Base-by-base conservation (phyloP, 306 rosid species). In the Castanopsis chinensis region DNA sequence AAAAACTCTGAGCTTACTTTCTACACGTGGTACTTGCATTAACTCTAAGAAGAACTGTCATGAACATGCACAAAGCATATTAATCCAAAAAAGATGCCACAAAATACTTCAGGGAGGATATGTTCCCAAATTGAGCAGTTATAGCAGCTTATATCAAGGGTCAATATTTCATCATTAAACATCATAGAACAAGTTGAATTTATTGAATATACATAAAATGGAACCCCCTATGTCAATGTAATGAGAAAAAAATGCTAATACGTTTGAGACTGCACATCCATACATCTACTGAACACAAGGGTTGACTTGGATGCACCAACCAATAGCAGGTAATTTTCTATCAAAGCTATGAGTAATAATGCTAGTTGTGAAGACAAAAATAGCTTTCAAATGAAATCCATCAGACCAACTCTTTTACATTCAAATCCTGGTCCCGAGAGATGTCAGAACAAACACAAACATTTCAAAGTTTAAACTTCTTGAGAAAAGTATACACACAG, bases 1-100 rank as follows among this genome's bases (percentile, higher is more conserved):
- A 78, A 91, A 91, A 57, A 94, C 97, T 87, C 92, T 84, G 54
- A 94, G 98, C 84, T 94, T 94, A 76, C 88, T 82, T 87, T 94
- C 98, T 73, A 85, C 97, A 67, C 97, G 92, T 49, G 98, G 97
- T 74, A 94, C 97, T 88, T 94, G 84, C 93, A 94, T 86, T n/a
- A 86, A 85, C 75, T 85, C 92, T 65, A 90, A 76, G 85, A 94
- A 86, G 82, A 94, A 94, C 98, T 94, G 97, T 53, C 65, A 78
- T 60, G 53, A 69, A 81, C 74, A 54, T 75, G 73, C n/a, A 59
- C 33, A 76, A 80, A 20, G 27, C 6, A 67, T 6, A 67, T 67
- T 65, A 35, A 78, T 79, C 20, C 76, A 73, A 74, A 14, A 51
- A 8, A n/a, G 55, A 69, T 73, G 73, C 65, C 57, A 73, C 55